Percentiles rank a stretch among this genome's conserved stretches.
Conservation (phyloP, 306 rosid genomes). For the Boehmeria nivea region DNA sequence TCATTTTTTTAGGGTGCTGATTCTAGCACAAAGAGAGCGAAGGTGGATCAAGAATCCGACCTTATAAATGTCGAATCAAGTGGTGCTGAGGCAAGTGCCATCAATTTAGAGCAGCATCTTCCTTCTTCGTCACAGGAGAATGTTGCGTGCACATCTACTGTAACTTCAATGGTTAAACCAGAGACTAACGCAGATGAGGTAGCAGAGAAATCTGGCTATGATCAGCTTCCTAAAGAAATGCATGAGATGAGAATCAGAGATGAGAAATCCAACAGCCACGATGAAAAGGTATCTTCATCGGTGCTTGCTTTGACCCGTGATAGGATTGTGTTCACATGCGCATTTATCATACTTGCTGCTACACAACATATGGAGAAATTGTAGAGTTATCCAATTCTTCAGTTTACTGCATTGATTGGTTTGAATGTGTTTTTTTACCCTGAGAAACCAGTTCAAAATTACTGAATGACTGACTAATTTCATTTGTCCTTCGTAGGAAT, state of each 20-base stretch:
- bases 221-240: conserved; percentile 69
- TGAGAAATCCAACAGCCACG: conserved; percentile 43
- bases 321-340: neutral
- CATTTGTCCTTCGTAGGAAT: conserved; percentile 43
- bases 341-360: neutral
- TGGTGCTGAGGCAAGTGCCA: conserved; percentile 29
- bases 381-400: neutral
- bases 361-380: neutral
- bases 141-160: conserved; percentile 41
- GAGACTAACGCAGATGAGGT: conserved; percentile 28
- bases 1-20: conserved; percentile 49
- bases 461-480: neutral
- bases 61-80: conserved; percentile 23
- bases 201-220: conserved; percentile 44
- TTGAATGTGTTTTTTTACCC: too few species aligned
- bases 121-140: conserved; percentile 33
- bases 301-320: neutral
- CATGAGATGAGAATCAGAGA: conserved; percentile 69
- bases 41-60: conserved; percentile 54
- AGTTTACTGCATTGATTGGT: neutral
- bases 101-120: conserved; percentile 28
- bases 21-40: conserved; percentile 51
- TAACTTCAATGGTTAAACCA: conserved; percentile 30
- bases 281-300: conserved; percentile 51
- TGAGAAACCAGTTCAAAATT: neutral